These are phyloP conservation scores for Melampsora abietis-canadensis DNA, from an alignment of 1,284 basidiomycete genomes.

Conservation along the genomic window DNA sequence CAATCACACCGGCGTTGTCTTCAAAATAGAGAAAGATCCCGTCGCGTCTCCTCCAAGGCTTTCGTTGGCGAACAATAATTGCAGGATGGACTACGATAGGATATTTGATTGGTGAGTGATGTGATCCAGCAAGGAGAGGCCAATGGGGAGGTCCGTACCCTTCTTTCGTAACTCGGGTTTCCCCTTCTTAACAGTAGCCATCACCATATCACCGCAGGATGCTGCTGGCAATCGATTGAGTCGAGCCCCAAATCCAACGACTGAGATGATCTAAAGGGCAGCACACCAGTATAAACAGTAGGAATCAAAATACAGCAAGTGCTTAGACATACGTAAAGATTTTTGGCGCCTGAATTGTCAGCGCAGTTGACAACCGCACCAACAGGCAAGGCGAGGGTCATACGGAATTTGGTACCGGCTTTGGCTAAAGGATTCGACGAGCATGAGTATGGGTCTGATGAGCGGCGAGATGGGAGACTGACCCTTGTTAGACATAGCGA, in stretches of 20 bases:
- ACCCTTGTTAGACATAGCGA: constrained; percentile 41
- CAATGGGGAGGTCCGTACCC: constrained; percentile 63
- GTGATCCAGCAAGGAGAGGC: constrained; percentile 33
- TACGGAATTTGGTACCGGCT: constrained; percentile 92
- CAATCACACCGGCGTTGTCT: constrained; percentile 95
- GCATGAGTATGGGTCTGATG: background rate
- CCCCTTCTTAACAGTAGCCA: constrained; percentile 99
- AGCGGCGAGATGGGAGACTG: background rate
- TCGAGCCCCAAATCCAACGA: constrained; percentile 88
- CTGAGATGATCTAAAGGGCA: constrained; percentile 67
- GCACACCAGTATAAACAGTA: background rate
- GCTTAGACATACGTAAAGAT: constrained; percentile 61
- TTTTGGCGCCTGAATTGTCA: constrained; percentile 99
- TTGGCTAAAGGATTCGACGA: constrained; percentile 13
- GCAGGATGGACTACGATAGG: constrained; percentile 78
- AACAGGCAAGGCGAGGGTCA: constrained; percentile 92
- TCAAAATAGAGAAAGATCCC: constrained; percentile 99
- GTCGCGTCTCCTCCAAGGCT: constrained; percentile 95
- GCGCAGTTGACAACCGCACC: constrained; percentile 99
- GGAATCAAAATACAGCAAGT: background rate
- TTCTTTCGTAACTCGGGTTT: constrained; percentile 99
- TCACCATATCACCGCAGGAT: constrained; percentile 86
- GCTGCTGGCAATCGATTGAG: constrained; percentile 97
- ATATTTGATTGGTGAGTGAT: background rate
- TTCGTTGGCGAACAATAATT: constrained; percentile 95